phyloP scores from a whole-genome alignment of 352 stramenopile genomes.

The Phytophthora fragariae region DNA sequence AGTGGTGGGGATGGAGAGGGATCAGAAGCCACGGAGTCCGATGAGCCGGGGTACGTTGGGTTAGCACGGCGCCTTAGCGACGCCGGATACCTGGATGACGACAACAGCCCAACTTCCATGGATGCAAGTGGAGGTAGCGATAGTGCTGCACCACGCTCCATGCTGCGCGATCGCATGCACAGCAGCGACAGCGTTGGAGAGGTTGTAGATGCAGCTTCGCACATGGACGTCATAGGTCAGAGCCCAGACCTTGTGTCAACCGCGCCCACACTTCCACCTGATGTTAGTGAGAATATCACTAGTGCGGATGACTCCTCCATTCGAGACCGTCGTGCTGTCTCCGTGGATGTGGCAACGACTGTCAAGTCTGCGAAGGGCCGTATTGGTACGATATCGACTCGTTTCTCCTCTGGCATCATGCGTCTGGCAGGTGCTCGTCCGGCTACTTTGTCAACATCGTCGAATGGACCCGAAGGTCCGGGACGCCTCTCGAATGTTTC shows the following conservation, averaged over 20 bases:
- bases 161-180: slow-evolving; percentile 48
- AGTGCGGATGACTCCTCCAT: slow-evolving; percentile 20
- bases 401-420: slow-evolving; percentile 75
- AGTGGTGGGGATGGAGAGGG: slow-evolving; percentile 46
- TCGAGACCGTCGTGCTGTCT: slow-evolving; percentile 44
- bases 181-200: slow-evolving; percentile 49
- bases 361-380: slow-evolving; percentile 71
- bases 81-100: slow-evolving; percentile 48
- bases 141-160: slow-evolving; percentile 24
- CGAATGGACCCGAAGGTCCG: slow-evolving; percentile 25
- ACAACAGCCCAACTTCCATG: slow-evolving; percentile 27
- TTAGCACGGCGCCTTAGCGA: slow-evolving; percentile 44
- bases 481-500: slow-evolving; percentile 44
- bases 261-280: slow-evolving; percentile 27
- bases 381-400: slow-evolving; percentile 78
- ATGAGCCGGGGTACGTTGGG: slow-evolving; percentile 42
- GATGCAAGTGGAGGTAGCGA: slow-evolving; percentile 27
- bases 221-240: slow-evolving; percentile 28
- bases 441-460: slow-evolving; percentile 27
- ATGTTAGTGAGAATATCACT: slow-evolving; percentile 20
- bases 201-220: slow-evolving; percentile 38
- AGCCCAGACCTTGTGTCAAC: slow-evolving; percentile 33
- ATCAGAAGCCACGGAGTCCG: slow-evolving; percentile 31
- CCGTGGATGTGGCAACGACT: slow-evolving; percentile 59
- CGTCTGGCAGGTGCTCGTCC: slow-evolving; percentile 49